Conservation (phyloP, 208 protist genomes). For the Crithidia brevicula region DNA sequence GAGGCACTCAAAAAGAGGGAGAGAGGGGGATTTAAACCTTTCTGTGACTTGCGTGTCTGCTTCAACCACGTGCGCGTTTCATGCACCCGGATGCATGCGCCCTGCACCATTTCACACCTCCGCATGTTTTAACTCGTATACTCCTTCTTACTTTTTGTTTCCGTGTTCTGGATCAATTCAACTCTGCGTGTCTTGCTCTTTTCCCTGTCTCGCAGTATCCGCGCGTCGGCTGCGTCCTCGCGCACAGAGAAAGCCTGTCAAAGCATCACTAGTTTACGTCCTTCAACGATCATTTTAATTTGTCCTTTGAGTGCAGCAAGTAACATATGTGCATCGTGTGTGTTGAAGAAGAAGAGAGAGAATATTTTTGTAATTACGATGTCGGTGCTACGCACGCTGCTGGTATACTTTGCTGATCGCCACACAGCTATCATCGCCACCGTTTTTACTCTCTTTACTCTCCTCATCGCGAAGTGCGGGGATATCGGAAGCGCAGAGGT, state of each 20-base stretch:
- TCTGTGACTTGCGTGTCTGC: too few species aligned
- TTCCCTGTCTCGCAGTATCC: too few species aligned
- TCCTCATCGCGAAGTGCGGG: slow-evolving; percentile 14
- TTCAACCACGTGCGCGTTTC: too few species aligned
- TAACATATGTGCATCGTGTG: too few species aligned
- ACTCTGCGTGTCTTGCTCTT: background rate
- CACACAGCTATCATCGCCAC: slow-evolving; percentile 18
- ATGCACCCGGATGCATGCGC: too few species aligned
- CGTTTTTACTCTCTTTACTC: slow-evolving; percentile 19
- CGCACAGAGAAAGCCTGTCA: too few species aligned
- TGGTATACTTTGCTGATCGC: slow-evolving; percentile 25
- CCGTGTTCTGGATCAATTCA: background rate
- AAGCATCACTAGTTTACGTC: too few species aligned
- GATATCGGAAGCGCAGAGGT: slow-evolving; percentile 5
- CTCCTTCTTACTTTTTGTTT: slow-evolving; percentile 10
- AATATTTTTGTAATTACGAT: background rate
- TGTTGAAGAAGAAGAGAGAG: background rate
- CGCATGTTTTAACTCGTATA: background rate
- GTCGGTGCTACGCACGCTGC: background rate
- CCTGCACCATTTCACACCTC: background rate
- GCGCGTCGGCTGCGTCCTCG: too few species aligned
- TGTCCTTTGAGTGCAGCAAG: too few species aligned
- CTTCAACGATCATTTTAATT: too few species aligned
- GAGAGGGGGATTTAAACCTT: too few species aligned
- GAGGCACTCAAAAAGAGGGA: too few species aligned